Evolutionary conservation across 2,329 filamentous ascomycete species (phyloP).

Genomic region (Macrophomina pseudophaseolina): DNA sequence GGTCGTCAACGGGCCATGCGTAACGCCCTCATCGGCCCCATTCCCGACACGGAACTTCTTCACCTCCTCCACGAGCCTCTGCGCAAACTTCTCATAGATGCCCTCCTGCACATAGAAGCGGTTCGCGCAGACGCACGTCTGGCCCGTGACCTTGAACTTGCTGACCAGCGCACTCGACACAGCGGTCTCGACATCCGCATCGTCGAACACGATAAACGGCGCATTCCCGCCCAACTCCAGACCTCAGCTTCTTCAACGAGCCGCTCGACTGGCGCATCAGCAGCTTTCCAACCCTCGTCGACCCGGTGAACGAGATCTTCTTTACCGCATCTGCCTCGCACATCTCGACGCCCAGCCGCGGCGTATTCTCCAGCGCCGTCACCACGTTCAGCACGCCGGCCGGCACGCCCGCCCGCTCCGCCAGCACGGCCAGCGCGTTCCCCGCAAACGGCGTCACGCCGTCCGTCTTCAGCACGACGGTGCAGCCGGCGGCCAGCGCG

Average conservation of each 20-base stretch:
- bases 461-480: conserved; percentile 46
- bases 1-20: neutral
- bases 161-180: conserved; percentile 48
- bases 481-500: conserved; percentile 42
- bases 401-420: conserved; percentile 46
- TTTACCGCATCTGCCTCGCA: conserved; percentile 45
- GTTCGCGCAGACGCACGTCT: conserved; percentile 41
- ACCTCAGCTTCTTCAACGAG: conserved; percentile 50
- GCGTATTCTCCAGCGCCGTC: conserved; percentile 34
- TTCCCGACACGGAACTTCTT: neutral
- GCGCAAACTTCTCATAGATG: neutral
- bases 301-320: conserved; percentile 51
- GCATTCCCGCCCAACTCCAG: conserved; percentile 53
- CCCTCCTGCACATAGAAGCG: neutral
- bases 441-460: conserved; percentile 47
- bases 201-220: conserved; percentile 51
- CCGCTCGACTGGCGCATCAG: conserved; percentile 48
- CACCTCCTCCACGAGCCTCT: neutral
- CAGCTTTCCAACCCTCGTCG: conserved; percentile 44
- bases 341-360: conserved; percentile 38
- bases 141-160: conserved; percentile 57
- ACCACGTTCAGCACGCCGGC: conserved; percentile 49
- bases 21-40: neutral
- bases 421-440: conserved; percentile 44
- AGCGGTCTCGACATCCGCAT: conserved; percentile 50